Evolutionary conservation across 768 basidiomycete species (phyloP), one percentile per base, ranked within the genome.

Genomic region (Trichaptum fuscoviolaceum): DNA sequence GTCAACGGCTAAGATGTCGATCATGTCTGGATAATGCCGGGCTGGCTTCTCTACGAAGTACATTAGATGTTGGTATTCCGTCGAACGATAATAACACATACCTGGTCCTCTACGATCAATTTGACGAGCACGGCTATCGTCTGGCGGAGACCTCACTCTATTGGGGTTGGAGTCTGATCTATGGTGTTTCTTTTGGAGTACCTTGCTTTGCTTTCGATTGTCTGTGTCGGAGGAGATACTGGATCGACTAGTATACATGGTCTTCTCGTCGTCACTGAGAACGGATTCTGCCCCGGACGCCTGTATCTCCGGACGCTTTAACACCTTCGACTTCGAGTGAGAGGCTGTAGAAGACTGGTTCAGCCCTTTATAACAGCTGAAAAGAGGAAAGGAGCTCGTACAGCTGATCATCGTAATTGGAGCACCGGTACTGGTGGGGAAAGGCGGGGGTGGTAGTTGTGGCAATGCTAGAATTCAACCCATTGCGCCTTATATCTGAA

Each of bases 1-100:
- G 67, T 86, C 85, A 6, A 77, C 76, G 18, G 84, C 86, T 15
- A 89, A 80, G 27, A 79, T 77, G 1, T 84, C 84, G 71, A 87
- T 82, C n/a, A 88, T 73, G 42, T 73, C 77, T n/a, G 85, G 82
- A 71, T 83, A 81, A 52, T 5, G 15, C 20, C 12, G 5, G 42
- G 15, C 20, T 20, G 5, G 42, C 15, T 52, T 3, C 3, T 52
- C 42, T 52, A 52, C 10, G 42, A 52, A 52, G 42, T 15, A 12
- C 20, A 12, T 52, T 12, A 52, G 42, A 12, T 12, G 20, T 30
- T 8, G 30, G 2, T 30, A 52, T 52, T 52, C 20, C 42, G 42
- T 20, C 15, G 30, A 30, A 3, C 30, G 30, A 30, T 3, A 30
- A 30, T 2, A 8, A 30, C 8, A 8, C 30, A 30, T 30, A 30